These are phyloP conservation scores for Cymbopogon citratus DNA, from an alignment of 176 grass and related monocot genomes.

Conservation along the genomic window DNA sequence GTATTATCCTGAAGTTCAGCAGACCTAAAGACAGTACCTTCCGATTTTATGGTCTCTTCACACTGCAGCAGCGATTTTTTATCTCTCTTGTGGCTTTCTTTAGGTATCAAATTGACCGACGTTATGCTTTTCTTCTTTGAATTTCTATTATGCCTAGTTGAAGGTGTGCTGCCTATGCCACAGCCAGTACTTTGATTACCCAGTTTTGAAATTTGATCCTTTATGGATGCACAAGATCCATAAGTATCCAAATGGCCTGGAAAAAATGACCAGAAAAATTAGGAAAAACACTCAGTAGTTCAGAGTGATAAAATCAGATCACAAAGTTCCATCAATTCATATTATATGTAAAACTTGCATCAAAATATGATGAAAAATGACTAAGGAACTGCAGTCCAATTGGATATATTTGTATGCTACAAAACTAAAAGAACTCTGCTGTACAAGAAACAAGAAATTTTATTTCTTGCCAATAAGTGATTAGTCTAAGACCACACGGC, in stretches of 20 bases:
- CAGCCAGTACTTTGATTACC: constrained; percentile 38
- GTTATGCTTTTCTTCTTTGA: constrained; percentile 44
- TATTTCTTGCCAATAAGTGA: neutral
- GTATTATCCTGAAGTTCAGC: constrained; percentile 25
- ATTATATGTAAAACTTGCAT: constrained; percentile 21
- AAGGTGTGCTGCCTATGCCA: constrained; percentile 26
- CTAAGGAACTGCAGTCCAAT: constrained; percentile 5
- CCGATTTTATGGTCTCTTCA: constrained; percentile 35
- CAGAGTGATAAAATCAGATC: constrained; percentile 15
- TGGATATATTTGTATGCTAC: constrained; percentile 2
- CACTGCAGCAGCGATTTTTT: constrained; percentile 7
- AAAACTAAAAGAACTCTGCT: constrained; percentile 18
- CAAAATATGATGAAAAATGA: constrained; percentile 26
- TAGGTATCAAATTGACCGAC: constrained; percentile 11
- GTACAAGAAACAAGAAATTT: constrained; percentile 17
- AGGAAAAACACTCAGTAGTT: constrained; percentile 15
- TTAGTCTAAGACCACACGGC: constrained; percentile 4
- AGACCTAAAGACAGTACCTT: constrained; percentile 15
- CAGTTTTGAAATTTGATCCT: constrained; percentile 25
- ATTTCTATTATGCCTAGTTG: constrained; percentile 18
- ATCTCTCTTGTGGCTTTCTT: constrained; percentile 8
- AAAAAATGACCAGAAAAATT: constrained; percentile 22
- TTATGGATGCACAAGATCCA: constrained; percentile 39
- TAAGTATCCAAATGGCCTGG: constrained; percentile 51
- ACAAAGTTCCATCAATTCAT: neutral